Conservation (phyloP, 2,329 filamentous ascomycete genomes). For the Trichoderma sp. region DNA sequence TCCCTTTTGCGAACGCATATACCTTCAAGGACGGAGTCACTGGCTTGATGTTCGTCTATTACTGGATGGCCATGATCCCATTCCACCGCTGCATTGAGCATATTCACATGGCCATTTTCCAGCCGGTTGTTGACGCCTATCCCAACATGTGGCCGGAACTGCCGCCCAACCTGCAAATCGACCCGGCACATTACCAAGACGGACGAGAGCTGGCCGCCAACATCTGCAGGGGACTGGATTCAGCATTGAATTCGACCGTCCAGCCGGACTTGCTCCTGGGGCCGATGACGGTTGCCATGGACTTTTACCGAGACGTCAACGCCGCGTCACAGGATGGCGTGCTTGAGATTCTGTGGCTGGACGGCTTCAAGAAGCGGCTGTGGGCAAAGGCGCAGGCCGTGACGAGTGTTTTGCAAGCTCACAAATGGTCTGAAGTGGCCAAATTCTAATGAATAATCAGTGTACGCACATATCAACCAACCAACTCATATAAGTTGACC, state of each 20-base stretch:
- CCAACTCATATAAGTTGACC: not conserved
- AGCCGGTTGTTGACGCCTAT: conserved; percentile 43
- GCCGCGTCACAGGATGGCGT: conserved; percentile 40
- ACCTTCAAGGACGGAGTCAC: conserved; percentile 45
- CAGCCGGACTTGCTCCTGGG: conserved; percentile 48
- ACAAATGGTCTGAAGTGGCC: conserved; percentile 40
- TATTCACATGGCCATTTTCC: conserved; percentile 45
- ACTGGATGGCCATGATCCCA: conserved; percentile 52
- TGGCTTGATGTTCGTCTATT: conserved; percentile 50
- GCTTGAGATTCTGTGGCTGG: conserved; percentile 49
- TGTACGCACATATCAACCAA: not conserved
- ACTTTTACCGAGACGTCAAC: conserved; percentile 43
- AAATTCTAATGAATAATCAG: conserved; percentile 25
- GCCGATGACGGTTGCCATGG: conserved; percentile 43
- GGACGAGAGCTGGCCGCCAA: conserved; percentile 46
- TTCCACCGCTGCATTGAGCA: conserved; percentile 49
- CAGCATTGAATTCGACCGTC: conserved; percentile 41
- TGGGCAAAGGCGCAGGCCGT: conserved; percentile 42
- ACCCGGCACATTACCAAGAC: conserved; percentile 44
- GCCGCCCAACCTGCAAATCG: conserved; percentile 39
- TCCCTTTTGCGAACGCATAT: conserved; percentile 47
- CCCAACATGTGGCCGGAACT: conserved; percentile 41
- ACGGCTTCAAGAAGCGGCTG: conserved; percentile 42
- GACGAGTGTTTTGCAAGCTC: conserved; percentile 38
- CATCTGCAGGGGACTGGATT: conserved; percentile 52